Percentiles rank a stretch among this genome's conserved stretches.
Evolutionary conservation across 2,329 filamentous ascomycete genomes (phyloP).

Genomic region (Fusarium protoensiforme): DNA sequence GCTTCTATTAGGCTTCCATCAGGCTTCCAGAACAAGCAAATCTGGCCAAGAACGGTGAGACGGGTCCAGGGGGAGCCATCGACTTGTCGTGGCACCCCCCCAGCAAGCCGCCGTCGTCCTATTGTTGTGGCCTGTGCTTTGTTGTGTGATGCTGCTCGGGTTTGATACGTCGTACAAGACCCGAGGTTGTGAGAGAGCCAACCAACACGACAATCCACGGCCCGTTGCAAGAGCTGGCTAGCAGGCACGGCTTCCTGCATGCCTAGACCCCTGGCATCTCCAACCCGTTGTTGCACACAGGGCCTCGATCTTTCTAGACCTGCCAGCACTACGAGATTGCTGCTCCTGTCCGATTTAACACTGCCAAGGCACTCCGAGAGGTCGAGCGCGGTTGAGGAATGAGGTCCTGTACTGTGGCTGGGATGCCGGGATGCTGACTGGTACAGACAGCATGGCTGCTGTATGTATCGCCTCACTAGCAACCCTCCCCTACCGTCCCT

Average conservation of each 20-base stretch:
- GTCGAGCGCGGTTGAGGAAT: not conserved
- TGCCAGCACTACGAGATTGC: not conserved
- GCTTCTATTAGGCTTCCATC: constrained; percentile 9
- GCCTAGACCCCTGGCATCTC: not conserved
- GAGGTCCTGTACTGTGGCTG: not conserved
- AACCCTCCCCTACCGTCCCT: not conserved
- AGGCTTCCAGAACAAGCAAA: constrained; percentile 21
- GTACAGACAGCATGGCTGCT: not conserved
- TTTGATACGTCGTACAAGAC: not conserved
- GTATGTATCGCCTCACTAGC: not conserved
- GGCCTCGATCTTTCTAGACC: constrained; percentile 1
- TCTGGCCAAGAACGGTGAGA: not conserved
- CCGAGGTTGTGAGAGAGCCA: not conserved
- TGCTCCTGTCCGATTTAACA: not conserved
- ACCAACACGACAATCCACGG: not conserved
- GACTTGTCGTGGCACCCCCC: not conserved
- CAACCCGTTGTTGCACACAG: not conserved
- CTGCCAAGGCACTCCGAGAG: not conserved
- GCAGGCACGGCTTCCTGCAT: constrained; percentile 8
- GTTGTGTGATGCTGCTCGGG: constrained; percentile 4
- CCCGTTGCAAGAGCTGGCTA: not conserved
- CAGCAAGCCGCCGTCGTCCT: not conserved
- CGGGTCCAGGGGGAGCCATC: constrained; percentile 5
- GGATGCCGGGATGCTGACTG: not conserved
- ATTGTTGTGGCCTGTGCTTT: constrained; percentile 12